Evolutionary conservation across 2,329 filamentous ascomycete genomes (phyloP), one percentile per base, ranked within the genome.

Genomic region (Colletotrichum godetiae): DNA sequence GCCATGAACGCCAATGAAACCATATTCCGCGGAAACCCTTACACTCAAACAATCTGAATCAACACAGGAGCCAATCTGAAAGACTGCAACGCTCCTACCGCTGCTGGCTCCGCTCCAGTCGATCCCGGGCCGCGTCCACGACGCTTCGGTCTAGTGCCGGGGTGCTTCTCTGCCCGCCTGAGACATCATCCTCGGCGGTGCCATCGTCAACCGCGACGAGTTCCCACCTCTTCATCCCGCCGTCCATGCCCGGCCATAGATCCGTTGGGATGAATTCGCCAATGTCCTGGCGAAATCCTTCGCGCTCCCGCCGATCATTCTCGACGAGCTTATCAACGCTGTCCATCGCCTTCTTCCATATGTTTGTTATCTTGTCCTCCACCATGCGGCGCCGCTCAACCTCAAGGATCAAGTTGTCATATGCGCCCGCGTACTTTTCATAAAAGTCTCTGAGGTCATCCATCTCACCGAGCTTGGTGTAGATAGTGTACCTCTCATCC

Each of bases 211-310:
- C 79, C 0, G 83, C 82, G 2, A 86, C 80, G 2, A 90, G 82
- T 49, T 86, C 85, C 85, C 87, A 90, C 67, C 82, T 86, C 72
- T 82, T 86, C 76, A 89, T 89, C 31, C 86, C 88, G n/a, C 85
- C 88, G 75, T 89, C 89, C 81, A 97, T 89, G 1, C 92, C 93
- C 0, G 92, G 92, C 95, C 95, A 98, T 27, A 98, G 90, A 80
- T 98, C 95, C 0, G 92, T 92, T 0, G 97, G 97, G 12, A 99
- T 83, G 80, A 92, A 97, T 75, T 97, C 94, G 8, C 95, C 95
- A 13, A 97, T 92, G 56, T 97, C 93, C 33, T 92, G 87, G 42
- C 93, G 89, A 81, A 99, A 98, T 0, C 89, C 86, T 75, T 97
- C 93, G 49, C 97, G 88, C 75, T 95, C 91, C 53, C 86, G 87